Evolutionary conservation across 805 yeast genomes (phyloP).

Genomic region (Zygoascus tannicola): DNA sequence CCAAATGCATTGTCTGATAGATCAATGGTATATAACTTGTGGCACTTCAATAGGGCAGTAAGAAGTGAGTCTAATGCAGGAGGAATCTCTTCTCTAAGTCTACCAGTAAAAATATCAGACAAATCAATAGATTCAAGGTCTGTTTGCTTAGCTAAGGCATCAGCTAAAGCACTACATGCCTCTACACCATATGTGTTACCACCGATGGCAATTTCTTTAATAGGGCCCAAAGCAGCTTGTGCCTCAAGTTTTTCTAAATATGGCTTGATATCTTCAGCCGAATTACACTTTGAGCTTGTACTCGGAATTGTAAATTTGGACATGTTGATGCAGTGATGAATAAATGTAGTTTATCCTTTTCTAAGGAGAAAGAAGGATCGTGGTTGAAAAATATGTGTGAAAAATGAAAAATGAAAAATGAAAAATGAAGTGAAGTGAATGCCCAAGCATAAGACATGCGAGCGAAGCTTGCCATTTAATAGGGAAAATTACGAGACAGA

Average conservation of each 20-base stretch:
- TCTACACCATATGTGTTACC: conserved; percentile 95
- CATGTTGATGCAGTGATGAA: too few relatives aligned
- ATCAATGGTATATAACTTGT: conserved; percentile 63
- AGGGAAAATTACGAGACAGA: too few relatives aligned
- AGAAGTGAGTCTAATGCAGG: conserved; percentile 63
- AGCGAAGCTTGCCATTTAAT: too few relatives aligned
- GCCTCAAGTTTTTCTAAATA: conserved; percentile 46
- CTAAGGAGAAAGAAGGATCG: too few relatives aligned
- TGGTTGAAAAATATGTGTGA: too few relatives aligned
- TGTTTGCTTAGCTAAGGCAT: conserved; percentile 33
- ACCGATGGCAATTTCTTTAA: conserved; percentile 63
- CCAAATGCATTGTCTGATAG: conserved; percentile 96
- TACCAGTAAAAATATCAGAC: conserved; percentile 90
- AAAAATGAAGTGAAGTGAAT: too few relatives aligned
- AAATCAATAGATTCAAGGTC: conserved; percentile 58
- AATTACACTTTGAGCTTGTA: conserved; percentile 65
- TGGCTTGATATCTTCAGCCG: conserved; percentile 64
- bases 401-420: too few relatives aligned
- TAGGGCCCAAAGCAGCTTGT: conserved; percentile 16
- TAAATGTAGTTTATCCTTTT: too few relatives aligned
- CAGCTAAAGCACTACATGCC: conserved; percentile 66
- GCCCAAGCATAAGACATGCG: too few relatives aligned
- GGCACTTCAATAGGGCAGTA: conserved; percentile 61
- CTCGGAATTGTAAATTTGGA: conserved; percentile 48
- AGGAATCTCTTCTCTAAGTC: conserved; percentile 92